Evolutionary conservation across 805 yeast species (phyloP).

Genomic region (Saturnispora hagleri): DNA sequence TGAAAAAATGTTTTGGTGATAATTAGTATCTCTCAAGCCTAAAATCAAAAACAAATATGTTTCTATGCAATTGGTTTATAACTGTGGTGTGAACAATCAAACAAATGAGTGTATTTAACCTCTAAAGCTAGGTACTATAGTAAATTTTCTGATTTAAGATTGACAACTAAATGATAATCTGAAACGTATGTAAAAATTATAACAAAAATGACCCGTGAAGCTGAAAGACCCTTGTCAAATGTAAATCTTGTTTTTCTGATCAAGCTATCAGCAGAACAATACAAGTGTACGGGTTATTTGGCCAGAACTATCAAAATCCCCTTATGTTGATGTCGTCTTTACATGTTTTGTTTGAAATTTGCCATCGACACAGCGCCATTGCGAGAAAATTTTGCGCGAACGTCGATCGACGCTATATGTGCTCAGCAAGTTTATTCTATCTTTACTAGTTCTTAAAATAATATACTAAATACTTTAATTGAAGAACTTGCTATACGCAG

Average conservation of each 20-base stretch:
- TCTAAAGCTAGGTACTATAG: not conserved
- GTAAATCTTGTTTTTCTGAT: not conserved
- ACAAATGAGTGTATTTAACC: constrained; percentile 6
- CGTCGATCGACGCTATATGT: constrained; percentile 4
- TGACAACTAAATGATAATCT: not conserved
- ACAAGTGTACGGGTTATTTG: not conserved
- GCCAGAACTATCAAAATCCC: not conserved
- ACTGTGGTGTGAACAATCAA: constrained; percentile 4
- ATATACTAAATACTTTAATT: not conserved
- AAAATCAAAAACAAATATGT: not conserved
- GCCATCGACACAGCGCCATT: constrained; percentile 5
- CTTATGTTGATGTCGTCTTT: not conserved
- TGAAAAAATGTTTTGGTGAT: not conserved
- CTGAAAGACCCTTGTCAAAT: not conserved
- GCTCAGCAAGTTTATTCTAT: constrained; percentile 2
- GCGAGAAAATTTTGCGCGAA: constrained; percentile 5
- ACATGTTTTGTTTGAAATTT: constrained; percentile 3
- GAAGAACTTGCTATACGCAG: constrained; percentile 67
- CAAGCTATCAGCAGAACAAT: not conserved
- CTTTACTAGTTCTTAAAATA: not conserved
- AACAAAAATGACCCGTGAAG: constrained; percentile 1
- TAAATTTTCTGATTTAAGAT: not conserved
- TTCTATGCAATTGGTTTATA: constrained; percentile 2
- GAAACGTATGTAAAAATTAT: not conserved
- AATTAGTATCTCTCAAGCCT: not conserved